Base-by-base conservation (phyloP, 441 rosid species). In the Raphanus hybrid region DNA sequence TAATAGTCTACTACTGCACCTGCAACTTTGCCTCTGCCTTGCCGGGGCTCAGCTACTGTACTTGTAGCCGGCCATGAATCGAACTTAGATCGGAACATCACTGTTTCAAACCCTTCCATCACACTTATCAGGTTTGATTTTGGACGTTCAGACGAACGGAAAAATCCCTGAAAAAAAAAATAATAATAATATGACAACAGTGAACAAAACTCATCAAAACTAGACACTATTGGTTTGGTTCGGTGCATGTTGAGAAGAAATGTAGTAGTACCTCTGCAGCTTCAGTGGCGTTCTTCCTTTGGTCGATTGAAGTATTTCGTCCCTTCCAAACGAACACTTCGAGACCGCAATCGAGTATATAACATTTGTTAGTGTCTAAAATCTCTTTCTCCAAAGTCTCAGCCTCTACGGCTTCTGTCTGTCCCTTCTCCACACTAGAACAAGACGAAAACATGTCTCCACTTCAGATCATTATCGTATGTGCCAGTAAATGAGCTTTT, bases 21-120 rank as follows among this genome's bases (percentile, higher is more conserved):
- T 80, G 99, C 99, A 75, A 96, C 97, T 88, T 93, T 93, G 85
- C 98, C 94, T 84, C 98, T 87, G 78, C 99, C 98, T 83, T 92
- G 95, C 84, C 88, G 92, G 12, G 98, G 83, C 48, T 90, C 94
- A 16, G 92, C 79, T 64, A 79, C 88, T 45, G 82, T 78, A 76
- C 84, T 75, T 60, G 86, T 76, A 80, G 82, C 80, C 2, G 97
- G 96, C 98, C 99, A 96, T 50, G 92, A 85, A 74, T 89, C 92
- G 81, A 96, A 96, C 86, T 88, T 93, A 0, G 92, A 92, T 68
- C 90, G 84, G 83, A 96, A 92, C 84, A 86, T 83, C 74, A 93
- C 97, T 1, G 98, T 90, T 88, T 96, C 99, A 81, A 87, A 93
- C 74, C 99, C 99, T 84, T 96, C 99, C 81, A 92, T 96, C 69